Evolutionary conservation across 2,329 filamentous ascomycete species (phyloP).

Genomic region (Immersiporthe knoxdaviesiana): DNA sequence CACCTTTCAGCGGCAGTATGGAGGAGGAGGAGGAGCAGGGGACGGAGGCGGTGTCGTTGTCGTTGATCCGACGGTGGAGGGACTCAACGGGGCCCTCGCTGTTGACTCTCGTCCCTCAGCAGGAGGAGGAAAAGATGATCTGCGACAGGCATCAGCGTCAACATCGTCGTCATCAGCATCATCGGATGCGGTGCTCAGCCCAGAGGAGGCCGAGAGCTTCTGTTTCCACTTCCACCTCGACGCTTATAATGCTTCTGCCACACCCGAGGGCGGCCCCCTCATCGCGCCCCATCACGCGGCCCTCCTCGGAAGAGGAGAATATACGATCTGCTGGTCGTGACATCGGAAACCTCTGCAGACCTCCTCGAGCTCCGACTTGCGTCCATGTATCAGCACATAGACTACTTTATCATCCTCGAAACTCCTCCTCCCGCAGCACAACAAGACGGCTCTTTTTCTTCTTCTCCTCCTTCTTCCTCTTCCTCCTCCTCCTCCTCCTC

Average conservation of each 20-base stretch:
- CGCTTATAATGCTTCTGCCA: constrained; percentile 12
- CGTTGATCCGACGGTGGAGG: not conserved
- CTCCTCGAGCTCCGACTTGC: constrained; percentile 30
- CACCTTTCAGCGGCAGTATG: constrained; percentile 1
- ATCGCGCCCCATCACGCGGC: not conserved
- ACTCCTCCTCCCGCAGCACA: constrained; percentile 29
- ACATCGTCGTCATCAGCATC: not conserved
- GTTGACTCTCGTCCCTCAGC: not conserved
- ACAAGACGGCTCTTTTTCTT: not conserved
- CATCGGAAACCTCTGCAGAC: constrained; percentile 28
- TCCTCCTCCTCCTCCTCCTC: not conserved
- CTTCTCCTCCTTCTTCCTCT: not conserved
- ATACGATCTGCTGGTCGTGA: constrained; percentile 32
- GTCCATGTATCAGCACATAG: constrained; percentile 41
- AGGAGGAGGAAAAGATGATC: not conserved
- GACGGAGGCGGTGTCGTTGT: not conserved
- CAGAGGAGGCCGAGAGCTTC: constrained; percentile 9
- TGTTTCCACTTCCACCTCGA: constrained; percentile 25
- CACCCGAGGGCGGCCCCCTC: not conserved
- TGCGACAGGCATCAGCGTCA: not conserved
- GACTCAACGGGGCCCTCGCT: not conserved
- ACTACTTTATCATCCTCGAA: constrained; percentile 50
- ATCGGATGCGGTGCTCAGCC: constrained; percentile 1
- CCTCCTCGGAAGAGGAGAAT: constrained; percentile 27
- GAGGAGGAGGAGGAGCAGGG: not conserved